Percentiles rank a stretch among this genome's conserved stretches.
Conservation (phyloP, 2,329 filamentous ascomycete genomes). For the Fusarium beomiforme region DNA sequence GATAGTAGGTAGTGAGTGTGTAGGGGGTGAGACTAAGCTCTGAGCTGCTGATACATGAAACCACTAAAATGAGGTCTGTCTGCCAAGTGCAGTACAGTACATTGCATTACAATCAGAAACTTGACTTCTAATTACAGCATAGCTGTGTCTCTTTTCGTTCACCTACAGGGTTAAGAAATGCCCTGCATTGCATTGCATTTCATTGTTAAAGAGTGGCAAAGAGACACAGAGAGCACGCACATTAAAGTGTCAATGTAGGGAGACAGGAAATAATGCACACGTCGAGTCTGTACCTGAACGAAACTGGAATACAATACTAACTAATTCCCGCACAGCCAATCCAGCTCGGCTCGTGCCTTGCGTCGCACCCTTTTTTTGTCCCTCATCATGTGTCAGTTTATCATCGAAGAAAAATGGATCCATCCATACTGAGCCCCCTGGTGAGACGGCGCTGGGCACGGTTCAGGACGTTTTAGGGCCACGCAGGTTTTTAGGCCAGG, state of each 20-base stretch:
- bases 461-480: constrained; percentile 27
- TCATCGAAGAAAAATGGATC: neutral
- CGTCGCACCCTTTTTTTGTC: constrained; percentile 9
- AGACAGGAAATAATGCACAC: neutral
- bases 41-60: constrained; percentile 30
- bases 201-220: constrained; percentile 3
- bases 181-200: constrained; percentile 21
- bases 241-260: constrained; percentile 20
- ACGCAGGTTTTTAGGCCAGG: constrained; percentile 9
- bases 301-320: constrained; percentile 12
- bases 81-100: constrained; percentile 6
- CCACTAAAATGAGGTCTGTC: neutral
- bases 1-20: constrained; percentile 16
- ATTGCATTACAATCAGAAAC: constrained; percentile 1
- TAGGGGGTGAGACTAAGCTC: constrained; percentile 9
- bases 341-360: constrained; percentile 34
- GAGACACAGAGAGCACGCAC: constrained; percentile 1
- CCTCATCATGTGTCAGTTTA: neutral
- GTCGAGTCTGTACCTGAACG: neutral
- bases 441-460: constrained; percentile 16
- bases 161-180: constrained; percentile 16
- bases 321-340: constrained; percentile 36
- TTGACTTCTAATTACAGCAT: neutral
- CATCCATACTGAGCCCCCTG: neutral
- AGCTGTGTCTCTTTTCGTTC: constrained; percentile 3